phyloP scores from a whole-genome alignment of 2,329 filamentous ascomycete genomes.

The Alternaria longipes region DNA sequence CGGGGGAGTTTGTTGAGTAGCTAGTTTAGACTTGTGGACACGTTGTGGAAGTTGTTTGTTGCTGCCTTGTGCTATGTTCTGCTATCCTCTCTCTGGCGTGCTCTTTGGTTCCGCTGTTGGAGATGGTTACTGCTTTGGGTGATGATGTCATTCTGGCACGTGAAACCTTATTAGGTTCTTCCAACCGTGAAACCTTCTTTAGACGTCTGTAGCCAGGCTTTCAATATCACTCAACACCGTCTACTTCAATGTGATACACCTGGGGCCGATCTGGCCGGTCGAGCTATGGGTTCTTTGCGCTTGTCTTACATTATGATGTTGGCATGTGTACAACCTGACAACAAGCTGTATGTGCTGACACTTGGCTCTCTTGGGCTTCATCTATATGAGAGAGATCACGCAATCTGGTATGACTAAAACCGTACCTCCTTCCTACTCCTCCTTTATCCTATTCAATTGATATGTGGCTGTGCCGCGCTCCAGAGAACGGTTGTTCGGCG shows the following conservation, averaged over 20 bases:
- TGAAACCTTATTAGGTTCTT: conserved; percentile 14
- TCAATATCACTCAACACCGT: not conserved
- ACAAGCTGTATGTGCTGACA: not conserved
- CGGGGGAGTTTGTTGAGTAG: not conserved
- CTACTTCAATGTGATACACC: not conserved
- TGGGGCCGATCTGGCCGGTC: not conserved
- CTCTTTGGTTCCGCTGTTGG: conserved; percentile 1
- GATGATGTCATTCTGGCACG: conserved; percentile 41
- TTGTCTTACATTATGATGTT: not conserved
- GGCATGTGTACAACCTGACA: not conserved
- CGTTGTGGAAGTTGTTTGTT: conserved; percentile 15
- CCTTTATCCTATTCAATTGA: not conserved
- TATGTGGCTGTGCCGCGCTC: conserved; percentile 13
- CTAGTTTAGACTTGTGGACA: not conserved
- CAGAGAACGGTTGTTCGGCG: conserved; percentile 24
- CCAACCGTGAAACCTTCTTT: conserved; percentile 20
- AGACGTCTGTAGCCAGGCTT: not conserved
- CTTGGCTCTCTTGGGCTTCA: not conserved
- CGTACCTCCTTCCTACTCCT: not conserved
- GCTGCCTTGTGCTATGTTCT: conserved; percentile 32
- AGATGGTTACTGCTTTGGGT: conserved; percentile 34
- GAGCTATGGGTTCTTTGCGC: not conserved
- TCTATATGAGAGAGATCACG: not conserved
- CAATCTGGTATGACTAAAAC: not conserved
- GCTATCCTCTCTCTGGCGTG: conserved; percentile 25